Evolutionary conservation across 768 basidiomycete species (phyloP).

Genomic region (Cyclocybe aegerita): DNA sequence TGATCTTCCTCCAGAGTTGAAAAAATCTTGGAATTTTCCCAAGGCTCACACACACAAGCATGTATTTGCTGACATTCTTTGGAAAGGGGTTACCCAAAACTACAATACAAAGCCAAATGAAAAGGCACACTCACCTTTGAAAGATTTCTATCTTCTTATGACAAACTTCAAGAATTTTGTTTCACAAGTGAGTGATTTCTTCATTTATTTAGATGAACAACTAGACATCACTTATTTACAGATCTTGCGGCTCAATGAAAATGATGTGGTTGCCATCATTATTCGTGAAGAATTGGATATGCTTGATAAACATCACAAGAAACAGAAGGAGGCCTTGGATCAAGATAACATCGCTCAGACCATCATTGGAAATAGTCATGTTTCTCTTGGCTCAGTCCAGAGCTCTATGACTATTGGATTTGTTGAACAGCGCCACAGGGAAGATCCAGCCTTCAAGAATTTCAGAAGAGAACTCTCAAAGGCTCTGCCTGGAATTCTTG

Average conservation of each 20-base stretch:
- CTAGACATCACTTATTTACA: not conserved
- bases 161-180: constrained; percentile 30
- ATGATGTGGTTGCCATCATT: not conserved
- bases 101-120: constrained; percentile 30
- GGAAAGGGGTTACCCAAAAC: constrained; percentile 24
- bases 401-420: no score
- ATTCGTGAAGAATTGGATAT: not conserved
- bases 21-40: constrained; percentile 32
- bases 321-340: no score
- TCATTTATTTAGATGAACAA: not conserved
- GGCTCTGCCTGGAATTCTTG: no score
- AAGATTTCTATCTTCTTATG: constrained; percentile 18
- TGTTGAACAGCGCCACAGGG: no score
- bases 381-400: no score
- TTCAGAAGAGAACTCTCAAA: no score
- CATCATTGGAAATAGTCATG: no score
- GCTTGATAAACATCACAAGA: not conserved
- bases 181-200: constrained; percentile 19
- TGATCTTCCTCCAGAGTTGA: constrained; percentile 2
- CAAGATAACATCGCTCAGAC: no score
- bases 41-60: constrained; percentile 31
- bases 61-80: constrained; percentile 23
- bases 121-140: constrained; percentile 26
- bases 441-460: no score
- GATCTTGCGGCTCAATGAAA: not conserved